Conservation (phyloP, 768 basidiomycete genomes). For the Tulasnella sp. region DNA sequence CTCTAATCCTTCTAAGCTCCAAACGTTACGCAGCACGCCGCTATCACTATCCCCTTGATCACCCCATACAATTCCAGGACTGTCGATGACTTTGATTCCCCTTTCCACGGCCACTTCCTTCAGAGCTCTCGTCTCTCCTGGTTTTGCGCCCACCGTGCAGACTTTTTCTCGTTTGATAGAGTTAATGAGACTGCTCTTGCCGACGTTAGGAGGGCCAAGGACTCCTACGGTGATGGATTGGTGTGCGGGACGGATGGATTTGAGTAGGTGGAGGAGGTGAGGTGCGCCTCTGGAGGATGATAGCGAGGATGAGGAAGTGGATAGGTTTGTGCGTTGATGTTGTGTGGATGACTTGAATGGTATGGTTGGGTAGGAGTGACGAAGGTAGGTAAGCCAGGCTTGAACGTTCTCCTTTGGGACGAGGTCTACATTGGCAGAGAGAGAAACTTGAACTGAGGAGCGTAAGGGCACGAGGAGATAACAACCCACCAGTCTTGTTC, state of each 20-base stretch:
- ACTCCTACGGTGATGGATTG: slow-evolving; percentile 71
- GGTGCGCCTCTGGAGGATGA: slow-evolving; percentile 43
- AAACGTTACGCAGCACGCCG: slow-evolving; percentile 56
- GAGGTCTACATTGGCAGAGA: slow-evolving; percentile 56
- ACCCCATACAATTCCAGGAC: slow-evolving; percentile 84
- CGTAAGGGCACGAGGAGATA: slow-evolving; percentile 8
- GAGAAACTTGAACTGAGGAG: background rate
- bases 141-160: slow-evolving; percentile 92
- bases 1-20: slow-evolving; percentile 85
- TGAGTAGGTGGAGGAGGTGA: slow-evolving; percentile 78
- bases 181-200: slow-evolving; percentile 93
- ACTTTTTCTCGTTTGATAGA: slow-evolving; percentile 75
- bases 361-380: slow-evolving; percentile 86
- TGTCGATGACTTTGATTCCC: slow-evolving; percentile 88
- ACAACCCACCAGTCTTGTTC: slow-evolving; percentile 86
- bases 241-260: slow-evolving; percentile 52
- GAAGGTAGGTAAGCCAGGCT: slow-evolving; percentile 85
- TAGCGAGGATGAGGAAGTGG: slow-evolving; percentile 45
- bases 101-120: slow-evolving; percentile 91
- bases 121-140: slow-evolving; percentile 88
- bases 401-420: slow-evolving; percentile 85
- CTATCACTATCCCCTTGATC: slow-evolving; percentile 38
- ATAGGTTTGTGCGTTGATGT: slow-evolving; percentile 74
- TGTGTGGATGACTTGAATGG: slow-evolving; percentile 84
- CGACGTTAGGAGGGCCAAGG: slow-evolving; percentile 96